A percentile compares a stretch with the other conserved stretches of the same genome.
Conservation (phyloP, 768 basidiomycete species). For the Boletus patriciae region DNA sequence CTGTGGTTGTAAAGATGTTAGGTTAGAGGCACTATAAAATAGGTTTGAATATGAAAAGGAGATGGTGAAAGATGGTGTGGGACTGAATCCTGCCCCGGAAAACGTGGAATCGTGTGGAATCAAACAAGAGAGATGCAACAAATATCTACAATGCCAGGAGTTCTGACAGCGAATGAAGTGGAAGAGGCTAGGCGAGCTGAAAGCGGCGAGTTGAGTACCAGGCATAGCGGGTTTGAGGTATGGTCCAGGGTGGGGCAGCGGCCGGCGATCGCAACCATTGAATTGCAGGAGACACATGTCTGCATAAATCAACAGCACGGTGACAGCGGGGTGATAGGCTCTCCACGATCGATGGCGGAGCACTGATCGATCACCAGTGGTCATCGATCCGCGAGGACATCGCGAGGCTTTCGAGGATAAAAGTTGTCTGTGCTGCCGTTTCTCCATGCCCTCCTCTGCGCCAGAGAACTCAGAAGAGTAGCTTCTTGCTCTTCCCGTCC, state of each 20-base stretch:
- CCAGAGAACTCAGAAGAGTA: slow-evolving; percentile 56
- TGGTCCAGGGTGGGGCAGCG: neutral
- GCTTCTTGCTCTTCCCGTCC: slow-evolving; percentile 74
- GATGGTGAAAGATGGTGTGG: slow-evolving; percentile 16
- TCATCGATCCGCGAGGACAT: slow-evolving; percentile 17
- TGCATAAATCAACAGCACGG: neutral
- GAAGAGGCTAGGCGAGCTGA: neutral
- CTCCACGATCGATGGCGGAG: neutral
- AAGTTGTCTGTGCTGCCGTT: neutral
- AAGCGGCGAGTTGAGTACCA: neutral
- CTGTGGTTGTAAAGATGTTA: neutral
- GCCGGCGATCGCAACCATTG: neutral
- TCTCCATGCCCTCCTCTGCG: neutral
- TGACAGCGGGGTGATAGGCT: neutral
- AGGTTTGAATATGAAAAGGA: slow-evolving; percentile 4
- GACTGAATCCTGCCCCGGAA: neutral
- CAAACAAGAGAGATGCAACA: neutral
- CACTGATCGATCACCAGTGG: slow-evolving; percentile 13
- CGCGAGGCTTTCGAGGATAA: slow-evolving; percentile 10
- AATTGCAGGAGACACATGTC: neutral
- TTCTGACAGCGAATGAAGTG: neutral
- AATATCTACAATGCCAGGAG: slow-evolving; percentile 11
- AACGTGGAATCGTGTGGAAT: neutral
- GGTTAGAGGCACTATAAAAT: neutral
- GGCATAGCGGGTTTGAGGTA: too few species aligned